Evolutionary conservation across 208 protist genomes (phyloP).

Genomic region (Angomonas ambiguus): DNA sequence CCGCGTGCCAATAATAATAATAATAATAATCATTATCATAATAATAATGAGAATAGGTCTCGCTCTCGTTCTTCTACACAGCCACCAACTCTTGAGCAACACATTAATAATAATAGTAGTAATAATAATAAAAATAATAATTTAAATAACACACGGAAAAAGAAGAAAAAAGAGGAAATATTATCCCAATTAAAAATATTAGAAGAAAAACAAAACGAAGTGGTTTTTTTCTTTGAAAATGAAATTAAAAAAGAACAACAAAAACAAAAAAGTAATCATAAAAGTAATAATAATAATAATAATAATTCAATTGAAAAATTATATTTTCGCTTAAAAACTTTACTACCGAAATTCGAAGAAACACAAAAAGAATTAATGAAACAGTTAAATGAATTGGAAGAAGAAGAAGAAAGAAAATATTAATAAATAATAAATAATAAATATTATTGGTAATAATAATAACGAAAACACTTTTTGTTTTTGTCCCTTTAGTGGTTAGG

Average conservation of each 20-base stretch:
- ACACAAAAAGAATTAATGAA: neutral
- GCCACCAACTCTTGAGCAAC: neutral
- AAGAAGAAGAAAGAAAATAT: neutral
- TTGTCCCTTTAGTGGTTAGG: too few relatives aligned
- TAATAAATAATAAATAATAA: neutral
- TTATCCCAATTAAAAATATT: neutral
- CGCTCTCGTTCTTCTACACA: neutral
- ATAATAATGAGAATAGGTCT: slow-evolving; percentile 1
- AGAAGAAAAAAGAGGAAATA: neutral
- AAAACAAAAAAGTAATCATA: neutral
- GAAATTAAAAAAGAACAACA: neutral
- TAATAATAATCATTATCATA: slow-evolving; percentile 1
- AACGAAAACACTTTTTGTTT: too few relatives aligned
- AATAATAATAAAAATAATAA: slow-evolving; percentile 1
- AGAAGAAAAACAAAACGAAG: slow-evolving; percentile 5
- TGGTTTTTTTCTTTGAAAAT: neutral
- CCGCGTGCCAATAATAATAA: too few relatives aligned
- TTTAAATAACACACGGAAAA: neutral
- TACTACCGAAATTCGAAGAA: slow-evolving; percentile 1
- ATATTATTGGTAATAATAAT: too few relatives aligned
- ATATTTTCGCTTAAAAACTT: neutral
- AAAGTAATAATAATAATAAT: neutral
- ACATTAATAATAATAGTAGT: neutral
- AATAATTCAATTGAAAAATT: neutral
- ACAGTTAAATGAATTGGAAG: neutral